phyloP scores from a whole-genome alignment of 495 filamentous ascomycete genomes.

The Penicillium bovifimosum region DNA sequence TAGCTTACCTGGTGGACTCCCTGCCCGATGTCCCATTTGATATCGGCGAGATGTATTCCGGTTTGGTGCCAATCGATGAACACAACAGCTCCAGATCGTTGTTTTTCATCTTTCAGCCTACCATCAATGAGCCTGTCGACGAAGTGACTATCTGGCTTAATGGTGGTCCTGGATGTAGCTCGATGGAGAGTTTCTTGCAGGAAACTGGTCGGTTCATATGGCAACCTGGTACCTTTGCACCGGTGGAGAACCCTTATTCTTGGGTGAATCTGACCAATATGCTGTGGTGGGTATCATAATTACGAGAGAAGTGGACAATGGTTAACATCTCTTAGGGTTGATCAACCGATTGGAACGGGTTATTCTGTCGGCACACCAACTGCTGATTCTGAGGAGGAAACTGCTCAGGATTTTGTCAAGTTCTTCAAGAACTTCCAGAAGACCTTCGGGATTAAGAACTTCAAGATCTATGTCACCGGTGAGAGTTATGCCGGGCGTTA shows the following conservation, averaged over 20 bases:
- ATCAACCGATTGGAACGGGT: conserved; percentile 54
- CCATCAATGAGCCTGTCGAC: conserved; percentile 46
- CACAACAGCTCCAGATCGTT: conserved; percentile 43
- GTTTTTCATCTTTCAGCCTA: conserved; percentile 50
- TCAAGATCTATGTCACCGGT: conserved; percentile 58
- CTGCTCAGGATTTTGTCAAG: conserved; percentile 53
- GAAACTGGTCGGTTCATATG: conserved; percentile 62
- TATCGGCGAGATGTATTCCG: conserved; percentile 48
- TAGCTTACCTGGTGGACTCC: conserved; percentile 60
- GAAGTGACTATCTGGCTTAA: conserved; percentile 73
- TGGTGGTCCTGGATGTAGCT: conserved; percentile 64
- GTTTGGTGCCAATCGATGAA: conserved; percentile 63
- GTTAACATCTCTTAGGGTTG: conserved; percentile 30
- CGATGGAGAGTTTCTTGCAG: conserved; percentile 60
- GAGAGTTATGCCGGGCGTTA: conserved; percentile 55
- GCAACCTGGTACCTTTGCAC: conserved; percentile 53
- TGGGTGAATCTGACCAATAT: conserved; percentile 66
- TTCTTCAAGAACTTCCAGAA: conserved; percentile 62
- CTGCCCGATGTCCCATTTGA: conserved; percentile 39
- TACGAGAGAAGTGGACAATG: not conserved
- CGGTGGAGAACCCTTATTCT: conserved; percentile 55
- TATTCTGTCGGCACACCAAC: conserved; percentile 52
- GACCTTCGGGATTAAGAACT: conserved; percentile 54
- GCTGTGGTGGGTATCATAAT: conserved; percentile 41
- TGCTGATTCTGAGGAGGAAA: conserved; percentile 49